Evolutionary conservation across 225 moss, liverwort and hornwort genomes (phyloP).

Genomic region (Straminergon stramineum): DNA sequence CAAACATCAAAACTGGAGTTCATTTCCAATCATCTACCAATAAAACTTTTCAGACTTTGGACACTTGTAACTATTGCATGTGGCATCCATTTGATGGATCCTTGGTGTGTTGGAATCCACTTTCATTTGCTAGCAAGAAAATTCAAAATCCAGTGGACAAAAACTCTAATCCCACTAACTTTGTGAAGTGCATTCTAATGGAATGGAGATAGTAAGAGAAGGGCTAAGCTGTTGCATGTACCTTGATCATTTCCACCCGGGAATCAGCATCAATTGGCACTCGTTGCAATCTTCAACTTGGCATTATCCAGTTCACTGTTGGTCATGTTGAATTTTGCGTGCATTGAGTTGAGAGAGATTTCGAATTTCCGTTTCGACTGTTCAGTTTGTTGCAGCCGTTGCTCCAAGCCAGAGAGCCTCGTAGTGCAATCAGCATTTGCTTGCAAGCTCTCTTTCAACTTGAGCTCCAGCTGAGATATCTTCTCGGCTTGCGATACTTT

Average conservation of each 20-base stretch:
- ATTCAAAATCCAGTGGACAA: background rate
- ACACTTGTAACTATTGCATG: background rate
- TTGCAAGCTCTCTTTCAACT: background rate
- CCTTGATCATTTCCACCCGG: background rate
- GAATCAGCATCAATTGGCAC: background rate
- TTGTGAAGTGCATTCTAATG: background rate
- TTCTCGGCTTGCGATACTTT: background rate
- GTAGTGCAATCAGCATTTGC: background rate
- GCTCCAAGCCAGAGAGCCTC: background rate
- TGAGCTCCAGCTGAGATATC: background rate
- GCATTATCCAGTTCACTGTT: background rate
- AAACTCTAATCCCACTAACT: background rate
- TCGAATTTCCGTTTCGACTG: background rate
- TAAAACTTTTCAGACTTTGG: background rate
- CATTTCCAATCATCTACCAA: background rate
- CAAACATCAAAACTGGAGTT: background rate
- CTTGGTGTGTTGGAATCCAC: background rate
- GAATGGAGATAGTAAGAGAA: background rate
- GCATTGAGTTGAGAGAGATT: background rate
- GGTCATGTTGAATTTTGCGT: no score
- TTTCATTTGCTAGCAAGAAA: background rate
- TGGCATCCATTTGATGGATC: background rate
- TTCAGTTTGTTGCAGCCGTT: background rate
- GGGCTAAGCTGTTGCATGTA: background rate
- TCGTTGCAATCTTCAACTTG: background rate